Evolutionary conservation across 2,329 filamentous ascomycete genomes (phyloP).

Genomic region (Xylaria sp.): DNA sequence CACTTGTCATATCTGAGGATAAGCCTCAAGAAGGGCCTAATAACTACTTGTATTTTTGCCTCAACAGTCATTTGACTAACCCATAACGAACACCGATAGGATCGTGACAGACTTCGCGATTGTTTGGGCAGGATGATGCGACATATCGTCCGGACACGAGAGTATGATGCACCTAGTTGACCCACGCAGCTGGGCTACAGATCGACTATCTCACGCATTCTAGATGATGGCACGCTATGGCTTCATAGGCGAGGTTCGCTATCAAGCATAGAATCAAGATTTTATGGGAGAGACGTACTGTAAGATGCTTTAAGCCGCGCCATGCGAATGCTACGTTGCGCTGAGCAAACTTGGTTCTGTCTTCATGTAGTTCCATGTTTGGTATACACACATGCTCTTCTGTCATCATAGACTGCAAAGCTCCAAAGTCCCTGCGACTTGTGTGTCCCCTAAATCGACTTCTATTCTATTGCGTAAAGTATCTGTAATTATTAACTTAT

Average conservation of each 20-base stretch:
- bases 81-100: slow-evolving; percentile 1
- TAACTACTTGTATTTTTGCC: neutral
- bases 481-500: slow-evolving; percentile 15
- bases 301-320: slow-evolving; percentile 35
- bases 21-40: slow-evolving; percentile 16
- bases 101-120: slow-evolving; percentile 16
- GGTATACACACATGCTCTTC: slow-evolving; percentile 16
- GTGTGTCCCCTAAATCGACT: neutral
- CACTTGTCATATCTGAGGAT: slow-evolving; percentile 13
- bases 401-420: slow-evolving; percentile 9
- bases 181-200: slow-evolving; percentile 21
- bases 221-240: slow-evolving; percentile 11
- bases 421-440: slow-evolving; percentile 7
- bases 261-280: slow-evolving; percentile 17
- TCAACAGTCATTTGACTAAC: slow-evolving; percentile 20
- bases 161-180: slow-evolving; percentile 28
- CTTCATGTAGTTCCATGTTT: slow-evolving; percentile 20
- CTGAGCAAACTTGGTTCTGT: slow-evolving; percentile 21
- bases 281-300: slow-evolving; percentile 9
- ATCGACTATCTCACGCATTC: slow-evolving; percentile 19
- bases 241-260: slow-evolving; percentile 23
- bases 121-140: slow-evolving; percentile 21
- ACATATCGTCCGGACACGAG: slow-evolving; percentile 20
- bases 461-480: neutral
- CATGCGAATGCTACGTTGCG: slow-evolving; percentile 42